Evolutionary conservation across 495 filamentous ascomycete species (phyloP).

Genomic region (Lichenothelia convexa): DNA sequence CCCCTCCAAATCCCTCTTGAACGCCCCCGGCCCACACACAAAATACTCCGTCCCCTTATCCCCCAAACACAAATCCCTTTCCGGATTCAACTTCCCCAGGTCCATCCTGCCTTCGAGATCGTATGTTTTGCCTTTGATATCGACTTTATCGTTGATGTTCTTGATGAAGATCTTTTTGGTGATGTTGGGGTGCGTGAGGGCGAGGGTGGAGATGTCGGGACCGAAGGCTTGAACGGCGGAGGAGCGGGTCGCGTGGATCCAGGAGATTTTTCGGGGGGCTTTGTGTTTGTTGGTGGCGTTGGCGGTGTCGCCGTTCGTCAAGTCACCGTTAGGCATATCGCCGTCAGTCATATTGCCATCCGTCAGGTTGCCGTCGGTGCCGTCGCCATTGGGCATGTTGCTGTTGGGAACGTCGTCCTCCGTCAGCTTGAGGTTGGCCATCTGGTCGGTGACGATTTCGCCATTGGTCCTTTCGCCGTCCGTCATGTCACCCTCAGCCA

Average conservation of each 20-base stretch:
- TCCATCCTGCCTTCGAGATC: conserved; percentile 36
- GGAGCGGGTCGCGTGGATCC: conserved; percentile 41
- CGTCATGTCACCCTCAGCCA: too few species aligned
- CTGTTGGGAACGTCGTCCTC: too few species aligned
- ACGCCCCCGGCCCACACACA: conserved; percentile 46
- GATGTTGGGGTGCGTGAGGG: conserved; percentile 24
- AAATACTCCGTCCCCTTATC: conserved; percentile 42
- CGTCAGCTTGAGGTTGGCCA: too few species aligned
- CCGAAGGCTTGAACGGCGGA: conserved; percentile 29
- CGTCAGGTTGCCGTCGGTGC: too few species aligned
- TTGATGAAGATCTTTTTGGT: conserved; percentile 23
- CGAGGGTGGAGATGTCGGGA: conserved; percentile 29
- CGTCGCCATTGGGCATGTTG: too few species aligned
- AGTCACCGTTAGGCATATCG: too few species aligned
- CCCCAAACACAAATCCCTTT: conserved; percentile 33
- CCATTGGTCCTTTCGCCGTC: too few species aligned
- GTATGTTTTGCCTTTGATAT: conserved; percentile 37
- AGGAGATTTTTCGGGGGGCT: conserved; percentile 38
- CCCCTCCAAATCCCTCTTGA: conserved; percentile 40
- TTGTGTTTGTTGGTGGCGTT: too few species aligned
- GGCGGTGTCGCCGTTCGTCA: too few species aligned
- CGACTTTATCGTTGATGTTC: conserved; percentile 20
- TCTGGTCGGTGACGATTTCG: too few species aligned
- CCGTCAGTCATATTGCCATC: too few species aligned
- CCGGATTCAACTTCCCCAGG: conserved; percentile 30